Base-by-base conservation (phyloP, 2,329 filamentous ascomycete species). In the Exophiala sp. region DNA sequence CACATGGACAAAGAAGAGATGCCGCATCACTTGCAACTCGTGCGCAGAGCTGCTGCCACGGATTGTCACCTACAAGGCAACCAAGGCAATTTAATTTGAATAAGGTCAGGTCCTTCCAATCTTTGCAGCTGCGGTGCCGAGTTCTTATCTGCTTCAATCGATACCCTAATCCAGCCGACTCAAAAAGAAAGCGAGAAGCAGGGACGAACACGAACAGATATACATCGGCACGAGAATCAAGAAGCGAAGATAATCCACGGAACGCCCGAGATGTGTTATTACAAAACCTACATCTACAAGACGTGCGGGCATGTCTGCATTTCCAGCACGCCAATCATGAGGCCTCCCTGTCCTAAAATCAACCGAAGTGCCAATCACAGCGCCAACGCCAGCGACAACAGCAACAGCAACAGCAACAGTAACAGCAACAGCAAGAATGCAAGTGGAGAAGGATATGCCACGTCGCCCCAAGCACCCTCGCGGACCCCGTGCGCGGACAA, bases 201-300 rank as follows among this genome's bases (percentile, higher is more conserved):
- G 11, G 29, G 11, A 32, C 29, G n/a, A n/a, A 9, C n/a, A 32
- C 29, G 3, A 32, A 7, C n/a, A n/a, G n/a, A n/a, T n/a, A n/a
- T n/a, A n/a, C n/a, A n/a, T n/a, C n/a, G n/a, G n/a, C n/a, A n/a
- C n/a, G 29, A 10, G 29, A n/a, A n/a, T 32, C 7, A 14, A 7
- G 16, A 48, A 10, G n/a, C 22, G 21, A 7, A 46, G 10, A 9
- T 4, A 13, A 41, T n/a, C 10, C n/a, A 14, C 8, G 13, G 14
- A 9, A 37, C 34, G 22, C n/a, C n/a, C 14, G 32, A 16, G 11
- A 59, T 56, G 55, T 59, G 57, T 53, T 58, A 54, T 39, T 49
- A 58, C 48, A 55, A 38, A 9, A 47, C 48, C 21, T 58, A 53
- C 43, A 34, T 59, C 19, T 59, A 56, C 44, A 13, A 48, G 14